These are phyloP conservation scores for Solanum paucissectum DNA, from an alignment of 257 asterid species.

Conservation along the genomic window DNA sequence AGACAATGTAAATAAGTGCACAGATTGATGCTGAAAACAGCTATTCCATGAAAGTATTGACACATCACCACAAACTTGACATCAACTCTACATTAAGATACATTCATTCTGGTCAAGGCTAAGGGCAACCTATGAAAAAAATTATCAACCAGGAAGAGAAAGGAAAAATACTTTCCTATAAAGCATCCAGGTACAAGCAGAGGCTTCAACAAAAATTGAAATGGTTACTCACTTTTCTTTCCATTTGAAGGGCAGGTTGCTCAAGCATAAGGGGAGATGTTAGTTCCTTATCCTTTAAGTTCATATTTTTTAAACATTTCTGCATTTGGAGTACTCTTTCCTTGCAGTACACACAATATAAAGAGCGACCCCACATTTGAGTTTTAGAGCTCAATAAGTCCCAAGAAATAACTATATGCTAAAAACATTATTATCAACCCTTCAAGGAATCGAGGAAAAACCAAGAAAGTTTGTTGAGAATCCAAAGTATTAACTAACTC, in stretches of 20 bases:
- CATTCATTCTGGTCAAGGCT: neutral
- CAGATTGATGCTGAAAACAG: neutral
- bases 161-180: neutral
- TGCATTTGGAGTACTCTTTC: neutral
- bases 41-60: neutral
- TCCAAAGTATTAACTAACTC: neutral
- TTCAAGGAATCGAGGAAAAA: neutral
- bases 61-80: neutral
- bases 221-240: neutral
- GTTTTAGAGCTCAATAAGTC: neutral
- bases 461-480: neutral
- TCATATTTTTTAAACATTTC: neutral
- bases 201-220: neutral
- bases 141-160: neutral
- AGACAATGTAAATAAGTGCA: neutral
- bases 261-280: neutral
- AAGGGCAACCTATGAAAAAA: neutral
- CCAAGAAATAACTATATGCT: neutral
- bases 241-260: neutral
- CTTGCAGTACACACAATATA: neutral
- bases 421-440: neutral
- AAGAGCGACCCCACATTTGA: neutral
- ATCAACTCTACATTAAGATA: neutral
- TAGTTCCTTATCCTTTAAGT: neutral
- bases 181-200: neutral